phyloP scores from a whole-genome alignment of 2,329 filamentous ascomycete species.

The Monilinia vaccinii-corymbosi region DNA sequence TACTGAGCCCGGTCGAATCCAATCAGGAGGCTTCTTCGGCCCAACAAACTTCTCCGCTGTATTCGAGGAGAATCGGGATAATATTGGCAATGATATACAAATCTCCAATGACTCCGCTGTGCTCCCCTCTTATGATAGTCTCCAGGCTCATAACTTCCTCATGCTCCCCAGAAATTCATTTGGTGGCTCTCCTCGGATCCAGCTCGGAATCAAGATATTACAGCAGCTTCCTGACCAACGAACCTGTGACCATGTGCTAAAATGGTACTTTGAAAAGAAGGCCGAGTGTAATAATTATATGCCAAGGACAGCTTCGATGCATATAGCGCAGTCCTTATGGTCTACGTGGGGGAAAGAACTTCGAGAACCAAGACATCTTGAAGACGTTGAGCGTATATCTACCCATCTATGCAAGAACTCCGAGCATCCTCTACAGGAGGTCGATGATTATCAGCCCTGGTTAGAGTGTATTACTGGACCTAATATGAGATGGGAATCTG shows the following conservation, averaged over 20 bases:
- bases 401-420: slow-evolving; percentile 26
- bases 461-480: slow-evolving; percentile 21
- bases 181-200: slow-evolving; percentile 19
- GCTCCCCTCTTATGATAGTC: slow-evolving; percentile 16
- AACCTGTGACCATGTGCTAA: slow-evolving; percentile 23
- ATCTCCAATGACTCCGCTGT: slow-evolving; percentile 22
- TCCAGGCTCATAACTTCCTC: slow-evolving; percentile 25
- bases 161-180: slow-evolving; percentile 20
- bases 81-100: slow-evolving; percentile 22
- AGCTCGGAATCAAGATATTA: slow-evolving; percentile 23
- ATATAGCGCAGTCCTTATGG: slow-evolving; percentile 20
- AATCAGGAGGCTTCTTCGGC: slow-evolving; percentile 19
- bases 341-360: slow-evolving; percentile 18
- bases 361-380: slow-evolving; percentile 16
- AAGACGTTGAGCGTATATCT: slow-evolving; percentile 22
- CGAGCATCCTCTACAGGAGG: slow-evolving; percentile 22
- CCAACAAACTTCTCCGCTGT: slow-evolving; percentile 29
- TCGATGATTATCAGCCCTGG: slow-evolving; percentile 25
- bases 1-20: not conserved
- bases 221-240: slow-evolving; percentile 21
- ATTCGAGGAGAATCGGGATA: slow-evolving; percentile 24
- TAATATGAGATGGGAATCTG: slow-evolving; percentile 28
- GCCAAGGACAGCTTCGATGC: slow-evolving; percentile 14
- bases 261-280: slow-evolving; percentile 18
- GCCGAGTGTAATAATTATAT: slow-evolving; percentile 11